phyloP scores from a whole-genome alignment of 495 filamentous ascomycete species.

The Neurospora sp. region DNA sequence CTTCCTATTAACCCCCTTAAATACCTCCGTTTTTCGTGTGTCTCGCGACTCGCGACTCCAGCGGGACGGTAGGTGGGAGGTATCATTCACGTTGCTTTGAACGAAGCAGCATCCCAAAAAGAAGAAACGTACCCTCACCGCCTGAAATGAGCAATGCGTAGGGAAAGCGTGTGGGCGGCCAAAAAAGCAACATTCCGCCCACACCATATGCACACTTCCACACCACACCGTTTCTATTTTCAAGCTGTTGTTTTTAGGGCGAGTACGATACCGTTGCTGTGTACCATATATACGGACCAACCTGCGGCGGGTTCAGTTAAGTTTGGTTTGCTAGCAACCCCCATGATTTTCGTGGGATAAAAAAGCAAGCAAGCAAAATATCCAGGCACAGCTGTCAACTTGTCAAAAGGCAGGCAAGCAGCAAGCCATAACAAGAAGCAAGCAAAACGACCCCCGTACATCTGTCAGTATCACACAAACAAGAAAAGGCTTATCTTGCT shows the following conservation, averaged over 20 bases:
- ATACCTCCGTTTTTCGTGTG: not conserved
- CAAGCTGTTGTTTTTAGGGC: not conserved
- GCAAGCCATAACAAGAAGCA: not conserved
- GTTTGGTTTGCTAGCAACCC: not conserved
- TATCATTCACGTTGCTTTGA: not conserved
- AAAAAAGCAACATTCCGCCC: not conserved
- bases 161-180: not conserved
- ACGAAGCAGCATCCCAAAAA: not conserved
- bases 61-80: not conserved
- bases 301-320: not conserved
- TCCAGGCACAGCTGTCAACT: not conserved
- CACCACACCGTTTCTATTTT: not conserved
- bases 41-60: not conserved
- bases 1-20: not conserved
- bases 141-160: slow-evolving; percentile 5
- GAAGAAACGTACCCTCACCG: slow-evolving; percentile 9
- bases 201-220: not conserved
- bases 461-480: not conserved
- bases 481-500: not conserved
- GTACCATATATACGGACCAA: not conserved
- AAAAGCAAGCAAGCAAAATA: not conserved
- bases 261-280: not conserved
- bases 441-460: not conserved
- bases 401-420: not conserved
- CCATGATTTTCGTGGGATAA: not conserved